Base-by-base conservation (phyloP, 2,329 filamentous ascomycete species). In the Exophiala aquamarina region DNA sequence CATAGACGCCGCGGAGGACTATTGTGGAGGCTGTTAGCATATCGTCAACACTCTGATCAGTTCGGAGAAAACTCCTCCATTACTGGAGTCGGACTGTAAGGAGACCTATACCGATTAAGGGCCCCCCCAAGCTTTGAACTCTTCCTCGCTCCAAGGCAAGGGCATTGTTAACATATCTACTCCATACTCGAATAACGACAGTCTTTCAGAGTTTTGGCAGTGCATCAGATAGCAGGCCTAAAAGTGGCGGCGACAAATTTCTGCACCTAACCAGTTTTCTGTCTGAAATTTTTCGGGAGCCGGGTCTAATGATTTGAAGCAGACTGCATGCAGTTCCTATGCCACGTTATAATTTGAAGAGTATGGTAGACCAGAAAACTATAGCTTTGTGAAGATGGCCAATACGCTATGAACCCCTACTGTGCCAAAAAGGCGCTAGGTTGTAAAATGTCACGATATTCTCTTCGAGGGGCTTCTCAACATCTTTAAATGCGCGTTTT, bases 341-440 rank as follows among this genome's bases (percentile, higher is more conserved):
- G 14, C 5, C 13, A 7, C 14, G 32, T 34, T 6, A 34, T 6
- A 6, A 34, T 7, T 6, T 6, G 32, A 7, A 11, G 11, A 26
- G n/a, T n/a, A n/a, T n/a, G n/a, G n/a, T n/a, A n/a, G n/a, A n/a
- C n/a, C n/a, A n/a, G n/a, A n/a, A n/a, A n/a, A n/a, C n/a, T n/a
- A 34, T n/a, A n/a, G n/a, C 32, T 34, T 34, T 34, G 32, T 34
- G n/a, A 7, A 34, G 32, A 6, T 6, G n/a, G 32, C 32, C n/a
- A n/a, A 34, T n/a, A 5, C n/a, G 6, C 32, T n/a, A 34, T 6
- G 32, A 34, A 6, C 32, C 32, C n/a, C n/a, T 6, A 34, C 31
- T 17, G 21, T 44, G 31, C 41, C 41, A 36, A 19, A 44, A 44
- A 10, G 37, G 34, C 15, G 31, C 20, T 17, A 44, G 26, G 19